phyloP scores from a whole-genome alignment of 768 basidiomycete genomes.

The Lanmaoa pseudosensibilis region DNA sequence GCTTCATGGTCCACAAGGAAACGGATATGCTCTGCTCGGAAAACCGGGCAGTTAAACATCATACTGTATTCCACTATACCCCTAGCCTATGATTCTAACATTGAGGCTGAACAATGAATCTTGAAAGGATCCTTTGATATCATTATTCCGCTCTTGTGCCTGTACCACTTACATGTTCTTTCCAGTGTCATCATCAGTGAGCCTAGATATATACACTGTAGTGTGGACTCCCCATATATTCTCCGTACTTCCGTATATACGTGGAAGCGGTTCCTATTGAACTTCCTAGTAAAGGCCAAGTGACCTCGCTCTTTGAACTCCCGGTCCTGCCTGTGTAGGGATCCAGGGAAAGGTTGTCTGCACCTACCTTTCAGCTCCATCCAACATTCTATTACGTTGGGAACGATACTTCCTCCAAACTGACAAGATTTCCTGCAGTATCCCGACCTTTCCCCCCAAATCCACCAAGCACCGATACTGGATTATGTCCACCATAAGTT shows the following conservation, averaged over 20 bases:
- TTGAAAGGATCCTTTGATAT: constrained; percentile 12
- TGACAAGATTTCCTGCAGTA: constrained; percentile 16
- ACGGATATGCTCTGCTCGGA: constrained; percentile 71
- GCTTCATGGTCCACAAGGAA: constrained; percentile 73
- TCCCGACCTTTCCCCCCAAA: constrained; percentile 18
- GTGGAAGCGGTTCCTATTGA: not conserved
- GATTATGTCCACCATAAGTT: constrained; percentile 12
- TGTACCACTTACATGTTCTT: constrained; percentile 24
- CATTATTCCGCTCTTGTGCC: constrained; percentile 18
- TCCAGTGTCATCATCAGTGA: constrained; percentile 13
- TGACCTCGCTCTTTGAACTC: not conserved
- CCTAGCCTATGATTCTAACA: not conserved
- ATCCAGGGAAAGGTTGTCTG: not conserved
- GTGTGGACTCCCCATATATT: constrained; percentile 5
- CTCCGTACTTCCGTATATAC: constrained; percentile 1
- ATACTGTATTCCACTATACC: not conserved
- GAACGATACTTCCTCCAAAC: constrained; percentile 23
- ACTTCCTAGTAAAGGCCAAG: not conserved
- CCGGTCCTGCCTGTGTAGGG: not conserved
- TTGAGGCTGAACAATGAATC: constrained; percentile 9
- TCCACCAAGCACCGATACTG: constrained; percentile 13
- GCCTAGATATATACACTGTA: constrained; percentile 11
- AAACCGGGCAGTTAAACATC: constrained; percentile 43
- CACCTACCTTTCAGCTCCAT: not conserved
- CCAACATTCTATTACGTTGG: not conserved